Evolutionary conservation across 176 grass and related monocot species (phyloP).

Genomic region (Zizania latifolia): DNA sequence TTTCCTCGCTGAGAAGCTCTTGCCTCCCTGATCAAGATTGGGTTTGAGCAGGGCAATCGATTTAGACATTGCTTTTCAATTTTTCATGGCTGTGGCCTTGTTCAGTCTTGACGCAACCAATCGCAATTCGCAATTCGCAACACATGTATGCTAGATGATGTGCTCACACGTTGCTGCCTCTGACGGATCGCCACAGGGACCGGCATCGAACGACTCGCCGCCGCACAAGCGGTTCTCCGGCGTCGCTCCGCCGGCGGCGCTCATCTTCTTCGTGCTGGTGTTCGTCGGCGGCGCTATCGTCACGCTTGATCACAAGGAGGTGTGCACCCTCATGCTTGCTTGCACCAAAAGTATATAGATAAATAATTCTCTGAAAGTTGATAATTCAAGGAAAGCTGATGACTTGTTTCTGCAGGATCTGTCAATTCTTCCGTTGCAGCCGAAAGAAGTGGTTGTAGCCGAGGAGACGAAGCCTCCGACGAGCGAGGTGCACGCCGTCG

Average conservation of each 20-base stretch:
- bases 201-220: conserved; percentile 8
- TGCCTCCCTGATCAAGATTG: conserved; percentile 17
- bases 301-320: conserved; percentile 33
- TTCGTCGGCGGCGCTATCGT: conserved; percentile 41
- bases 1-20: conserved; percentile 25
- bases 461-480: not conserved
- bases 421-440: conserved; percentile 27
- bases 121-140: not conserved
- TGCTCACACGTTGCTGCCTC: not conserved
- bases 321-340: not conserved
- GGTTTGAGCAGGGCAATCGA: not conserved
- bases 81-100: not conserved
- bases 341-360: not conserved
- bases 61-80: not conserved
- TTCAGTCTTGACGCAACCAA: not conserved
- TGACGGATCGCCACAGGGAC: conserved; percentile 32
- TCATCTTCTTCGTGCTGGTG: conserved; percentile 38
- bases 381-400: not conserved
- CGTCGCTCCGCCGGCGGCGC: conserved; percentile 21
- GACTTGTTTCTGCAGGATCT: conserved; percentile 15
- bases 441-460: not conserved
- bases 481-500: not conserved
- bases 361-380: not conserved
- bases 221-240: not conserved
- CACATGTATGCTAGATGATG: conserved; percentile 11